Base-by-base conservation (phyloP, 2,329 filamentous ascomycete genomes). In the Botrytis aclada region DNA sequence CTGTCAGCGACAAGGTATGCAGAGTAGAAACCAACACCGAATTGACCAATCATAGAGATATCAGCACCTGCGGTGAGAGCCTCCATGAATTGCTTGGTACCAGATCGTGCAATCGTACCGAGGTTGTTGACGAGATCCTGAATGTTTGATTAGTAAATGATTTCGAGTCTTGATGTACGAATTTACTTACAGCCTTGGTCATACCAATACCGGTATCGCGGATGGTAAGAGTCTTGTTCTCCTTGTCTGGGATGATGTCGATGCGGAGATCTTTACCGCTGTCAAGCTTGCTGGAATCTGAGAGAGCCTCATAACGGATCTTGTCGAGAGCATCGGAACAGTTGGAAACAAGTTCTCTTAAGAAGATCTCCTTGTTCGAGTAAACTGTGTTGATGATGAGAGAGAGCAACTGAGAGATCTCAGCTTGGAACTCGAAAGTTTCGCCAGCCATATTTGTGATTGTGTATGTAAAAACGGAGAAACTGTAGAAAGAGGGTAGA, bases 381-480 rank as follows among this genome's bases (percentile, higher is more conserved):
- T 98, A 99, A 88, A 99, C 96, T 79, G 96, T 98, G 93, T 99
- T 99, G 90, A 99, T 99, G 87, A 99, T 99, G 84, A 99, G 93
- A 80, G 92, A 94, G 84, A 99, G 93, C 79, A 99, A 93, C 93
- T 99, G 96, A 93, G 95, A 98, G 84, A 99, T 99, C 93, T 99
- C 96, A 92, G 96, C 96, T 92, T 99, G 96, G 89, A 98, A 99
- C 92, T 98, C 95, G 88, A 99, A 99, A 80, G 95, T 98, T 89
- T 98, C 95, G 79, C 79, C 80, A 85, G 94, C 86, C 93, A 97
- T 97, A 84, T 84, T 93, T 85, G 82, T 82, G 84, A 83, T 76
- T 75, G 71, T 74, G 34, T 70, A 66, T 67, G 66, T 73, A 54
- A 45, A 62, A 69, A 74, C 65, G 75, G 66, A 39, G 41, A 61